A percentile compares a stretch with the other conserved stretches of the same genome.
Conservation (phyloP, 768 basidiomycete species). For the Russula sp. region DNA sequence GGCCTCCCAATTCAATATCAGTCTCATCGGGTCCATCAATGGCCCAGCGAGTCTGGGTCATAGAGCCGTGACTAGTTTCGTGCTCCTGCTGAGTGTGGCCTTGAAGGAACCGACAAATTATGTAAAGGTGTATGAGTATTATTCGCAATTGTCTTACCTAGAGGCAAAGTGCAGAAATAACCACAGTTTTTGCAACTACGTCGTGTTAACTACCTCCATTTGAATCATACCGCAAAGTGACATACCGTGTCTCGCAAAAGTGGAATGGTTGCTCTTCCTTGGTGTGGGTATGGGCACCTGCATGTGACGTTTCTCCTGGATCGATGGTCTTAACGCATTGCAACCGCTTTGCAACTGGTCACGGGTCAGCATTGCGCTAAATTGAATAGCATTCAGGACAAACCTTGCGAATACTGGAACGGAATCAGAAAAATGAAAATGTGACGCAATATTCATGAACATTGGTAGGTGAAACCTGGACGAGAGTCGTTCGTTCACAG, state of each 20-base stretch:
- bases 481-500: constrained; percentile 10
- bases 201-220: background rate
- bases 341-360: constrained; percentile 50
- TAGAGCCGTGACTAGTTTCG: constrained; percentile 61
- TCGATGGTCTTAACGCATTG: constrained; percentile 50
- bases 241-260: constrained; percentile 52
- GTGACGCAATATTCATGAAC: constrained; percentile 6
- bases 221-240: background rate
- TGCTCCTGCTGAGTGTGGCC: constrained; percentile 60
- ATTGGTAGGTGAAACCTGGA: constrained; percentile 15
- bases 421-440: no score
- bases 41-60: constrained; percentile 57
- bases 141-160: constrained; percentile 40
- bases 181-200: constrained; percentile 53
- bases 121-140: background rate
- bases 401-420: constrained; percentile 54
- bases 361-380: background rate
- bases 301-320: constrained; percentile 42
- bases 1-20: constrained; percentile 52
- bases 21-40: constrained; percentile 52
- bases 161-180: constrained; percentile 56
- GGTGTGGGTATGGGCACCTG: constrained; percentile 50
- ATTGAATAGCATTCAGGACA: background rate
- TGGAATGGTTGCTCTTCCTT: constrained; percentile 47
- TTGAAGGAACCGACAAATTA: constrained; percentile 29